Evolutionary conservation across 2,329 filamentous ascomycete genomes (phyloP).

Genomic region (Colletotrichum scovillei): DNA sequence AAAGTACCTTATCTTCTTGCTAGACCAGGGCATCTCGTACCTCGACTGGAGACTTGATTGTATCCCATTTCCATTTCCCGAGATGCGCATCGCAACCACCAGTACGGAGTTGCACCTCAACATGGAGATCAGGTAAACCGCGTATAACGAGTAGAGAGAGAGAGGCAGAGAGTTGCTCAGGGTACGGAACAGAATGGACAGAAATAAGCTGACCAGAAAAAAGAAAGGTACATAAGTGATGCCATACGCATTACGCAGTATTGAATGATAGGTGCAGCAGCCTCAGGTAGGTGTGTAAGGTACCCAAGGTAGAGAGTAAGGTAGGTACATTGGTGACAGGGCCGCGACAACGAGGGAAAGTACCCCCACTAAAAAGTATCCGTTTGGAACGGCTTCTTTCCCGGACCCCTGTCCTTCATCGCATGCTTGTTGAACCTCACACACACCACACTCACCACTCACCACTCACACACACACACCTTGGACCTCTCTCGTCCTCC

Average conservation of each 20-base stretch:
- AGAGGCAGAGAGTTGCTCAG: not conserved
- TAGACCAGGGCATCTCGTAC: not conserved
- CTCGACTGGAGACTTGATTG: not conserved
- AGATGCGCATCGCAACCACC: not conserved
- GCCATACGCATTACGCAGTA: not conserved
- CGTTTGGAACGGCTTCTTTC: constrained; percentile 19
- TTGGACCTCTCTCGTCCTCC: not conserved
- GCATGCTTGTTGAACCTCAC: constrained; percentile 15
- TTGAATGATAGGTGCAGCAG: not conserved
- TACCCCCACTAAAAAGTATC: constrained; percentile 16
- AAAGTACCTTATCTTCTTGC: not conserved
- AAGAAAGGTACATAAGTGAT: too few species aligned
- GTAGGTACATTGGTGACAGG: constrained; percentile 5
- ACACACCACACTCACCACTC: not conserved
- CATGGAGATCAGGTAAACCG: too few species aligned
- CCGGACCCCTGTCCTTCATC: constrained; percentile 8
- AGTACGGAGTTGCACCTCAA: not conserved
- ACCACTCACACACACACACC: not conserved
- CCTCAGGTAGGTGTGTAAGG: too few species aligned
- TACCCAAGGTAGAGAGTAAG: not conserved
- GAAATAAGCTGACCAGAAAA: not conserved
- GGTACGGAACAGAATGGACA: not conserved
- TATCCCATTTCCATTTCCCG: not conserved
- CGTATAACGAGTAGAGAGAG: not conserved
- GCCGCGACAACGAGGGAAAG: constrained; percentile 4